phyloP scores from a whole-genome alignment of 2,329 filamentous ascomycete species.

The Fusarium clavum region DNA sequence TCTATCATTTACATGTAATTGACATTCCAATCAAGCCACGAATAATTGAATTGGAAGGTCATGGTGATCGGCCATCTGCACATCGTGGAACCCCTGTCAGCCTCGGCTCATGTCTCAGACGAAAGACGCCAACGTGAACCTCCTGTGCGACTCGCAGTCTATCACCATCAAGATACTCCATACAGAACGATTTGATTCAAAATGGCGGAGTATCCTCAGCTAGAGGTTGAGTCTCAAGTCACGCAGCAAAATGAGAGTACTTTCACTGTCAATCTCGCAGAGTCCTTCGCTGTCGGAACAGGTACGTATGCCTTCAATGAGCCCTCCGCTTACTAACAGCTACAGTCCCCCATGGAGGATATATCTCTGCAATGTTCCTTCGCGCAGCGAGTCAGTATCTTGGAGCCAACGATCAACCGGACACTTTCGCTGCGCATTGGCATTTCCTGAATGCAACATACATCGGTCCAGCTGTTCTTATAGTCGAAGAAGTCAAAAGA shows the following conservation, averaged over 20 bases:
- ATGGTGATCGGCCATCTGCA: neutral
- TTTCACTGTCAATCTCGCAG: conserved; percentile 26
- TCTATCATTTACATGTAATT: neutral
- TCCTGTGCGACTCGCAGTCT: neutral
- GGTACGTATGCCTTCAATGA: neutral
- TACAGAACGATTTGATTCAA: neutral
- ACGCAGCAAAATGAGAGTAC: conserved; percentile 8
- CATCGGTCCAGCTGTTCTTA: conserved; percentile 53
- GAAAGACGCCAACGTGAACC: neutral
- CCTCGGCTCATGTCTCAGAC: neutral
- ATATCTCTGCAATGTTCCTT: conserved; percentile 57
- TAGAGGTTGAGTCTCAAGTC: conserved; percentile 22
- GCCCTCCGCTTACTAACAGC: neutral
- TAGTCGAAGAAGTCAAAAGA: conserved; percentile 56
- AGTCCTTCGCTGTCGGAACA: conserved; percentile 34
- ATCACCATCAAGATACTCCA: neutral
- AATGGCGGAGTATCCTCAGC: conserved; percentile 7
- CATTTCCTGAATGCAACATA: conserved; percentile 56
- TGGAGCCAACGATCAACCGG: conserved; percentile 47
- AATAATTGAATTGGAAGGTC: neutral
- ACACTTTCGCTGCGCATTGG: conserved; percentile 56
- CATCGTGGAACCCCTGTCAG: neutral
- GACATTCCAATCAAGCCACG: neutral
- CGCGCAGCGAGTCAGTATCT: conserved; percentile 52
- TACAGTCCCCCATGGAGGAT: conserved; percentile 60